Base-by-base conservation (phyloP, 257 asterid species). In the Solanum neorickii region DNA sequence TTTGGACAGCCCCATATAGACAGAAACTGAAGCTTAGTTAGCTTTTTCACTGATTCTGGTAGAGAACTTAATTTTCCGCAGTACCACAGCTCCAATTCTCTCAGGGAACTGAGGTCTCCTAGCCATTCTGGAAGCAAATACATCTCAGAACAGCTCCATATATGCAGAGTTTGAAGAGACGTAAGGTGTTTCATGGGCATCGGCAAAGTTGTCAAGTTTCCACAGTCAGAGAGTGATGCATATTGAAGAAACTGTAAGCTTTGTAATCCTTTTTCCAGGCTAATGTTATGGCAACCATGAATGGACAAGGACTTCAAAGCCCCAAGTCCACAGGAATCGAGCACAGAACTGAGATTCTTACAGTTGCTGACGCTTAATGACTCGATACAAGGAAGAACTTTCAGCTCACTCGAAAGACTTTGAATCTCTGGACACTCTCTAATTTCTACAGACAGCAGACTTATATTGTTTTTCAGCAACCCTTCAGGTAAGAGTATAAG, bases 61-160 rank as follows among this genome's bases (percentile, higher is more conserved):
- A 84, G 6, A 84, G 80, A 84, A 84, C 60, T 66, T 46, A 84
- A 37, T 41, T 41, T 66, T 25, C 18, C 12, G 29, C 87, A 84
- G 78, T 66, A 84, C 87, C 87, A 41, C 78, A 84, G 65, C 87
- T 84, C 87, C 78, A 84, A 66, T 41, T 84, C 87, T 84, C 87
- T 66, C 25, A 84, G 87, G 59, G 87, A 84, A 65, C 35, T n/a
- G 76, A 84, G 87, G 77, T 65, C 65, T 62, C 42, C 87, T 39
- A 84, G 74, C 87, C 80, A 84, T 66, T 84, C 80, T n/a, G 87
- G 87, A 9, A 84, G 80, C 75, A 44, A 20, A 14, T 65, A 39
- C 65, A 84, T 66, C 87, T 84, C 29, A 84, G 87, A 49, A 65
- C 87, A 84, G 76, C 76, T 84, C 87, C 80, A 66, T 69, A 84